Evolutionary conservation across 1,139 yeast genomes (phyloP), one percentile per base, ranked within the genome.

Genomic region (Candida pseudoviswanathii): DNA sequence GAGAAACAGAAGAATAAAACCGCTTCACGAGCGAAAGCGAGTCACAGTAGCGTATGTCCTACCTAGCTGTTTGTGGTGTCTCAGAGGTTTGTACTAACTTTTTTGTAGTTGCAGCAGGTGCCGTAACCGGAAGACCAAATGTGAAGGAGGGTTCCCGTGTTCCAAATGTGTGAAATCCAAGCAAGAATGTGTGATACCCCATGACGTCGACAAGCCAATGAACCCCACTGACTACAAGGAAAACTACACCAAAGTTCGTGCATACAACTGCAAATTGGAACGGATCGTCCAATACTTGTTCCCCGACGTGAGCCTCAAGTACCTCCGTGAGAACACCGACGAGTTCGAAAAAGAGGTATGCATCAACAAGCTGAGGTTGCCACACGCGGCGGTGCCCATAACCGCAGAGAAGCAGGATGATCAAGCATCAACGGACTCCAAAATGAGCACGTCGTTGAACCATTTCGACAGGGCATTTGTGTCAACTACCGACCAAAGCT

Each of bases 401-500:
- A 48, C 42, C 1, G 36, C 47, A 5, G 43, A 26, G 26, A 36
- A 27, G 21, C 42, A 32, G n/a, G 30, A 36, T 11, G 36, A 30
- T 4, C 41, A 25, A 37, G 11, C 21, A 9, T 2, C 21, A 9
- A 27, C 16, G 16, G 41, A 31, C 21, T 11, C 42, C 8, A 42
- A 46, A 29, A 26, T 42, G 26, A 44, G 36, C 11, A n/a, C 41
- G 5, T 44, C 54, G 6, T 41, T 54, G 5, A 43, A 50, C 5
- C 46, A 52, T 43, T 48, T 55, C 27, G 49, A 52, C 30, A 49
- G 47, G 21, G 38, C 47, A 10, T 56, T 51, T 47, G 54, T 49
- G n/a, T 55, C 59, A 4, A 58, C 62, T 2, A 54, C 62, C 0
- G 62, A 59, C 33, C 58, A 58, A 41, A 58, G 62, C 42, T 59